These are phyloP conservation scores for Polytolypa hystricis DNA, from an alignment of 2,329 filamentous ascomycete species.

Conservation along the genomic window DNA sequence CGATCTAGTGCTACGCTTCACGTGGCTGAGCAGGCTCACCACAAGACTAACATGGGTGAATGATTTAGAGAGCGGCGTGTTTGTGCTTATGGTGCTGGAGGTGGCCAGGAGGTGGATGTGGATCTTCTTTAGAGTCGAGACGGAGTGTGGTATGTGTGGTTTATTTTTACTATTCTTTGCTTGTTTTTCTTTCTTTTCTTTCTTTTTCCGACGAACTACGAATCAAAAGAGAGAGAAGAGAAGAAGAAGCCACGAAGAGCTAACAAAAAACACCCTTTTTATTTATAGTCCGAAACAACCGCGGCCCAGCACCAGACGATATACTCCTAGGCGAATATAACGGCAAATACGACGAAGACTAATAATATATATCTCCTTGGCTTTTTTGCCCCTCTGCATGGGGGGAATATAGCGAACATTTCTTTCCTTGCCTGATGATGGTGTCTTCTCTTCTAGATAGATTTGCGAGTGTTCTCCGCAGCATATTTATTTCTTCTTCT, in stretches of 20 bases:
- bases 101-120: conserved; percentile 86
- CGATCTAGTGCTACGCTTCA: conserved; percentile 74
- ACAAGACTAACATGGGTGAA: conserved; percentile 72
- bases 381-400: too few relatives aligned
- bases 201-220: not conserved
- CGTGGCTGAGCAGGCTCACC: conserved; percentile 82
- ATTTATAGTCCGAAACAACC: conserved; percentile 41
- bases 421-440: too few relatives aligned
- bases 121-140: conserved; percentile 93
- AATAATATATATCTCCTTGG: too few relatives aligned
- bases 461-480: too few relatives aligned
- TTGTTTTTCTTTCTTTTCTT: conserved; percentile 16
- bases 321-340: conserved; percentile 64
- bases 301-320: conserved; percentile 51
- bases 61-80: conserved; percentile 81
- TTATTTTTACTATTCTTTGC: conserved; percentile 7
- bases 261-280: too few relatives aligned
- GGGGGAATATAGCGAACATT: too few relatives aligned
- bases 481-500: too few relatives aligned
- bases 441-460: too few relatives aligned
- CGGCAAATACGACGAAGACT: conserved; percentile 54
- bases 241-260: too few relatives aligned
- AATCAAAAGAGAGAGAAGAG: too few relatives aligned
- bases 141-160: conserved; percentile 60
- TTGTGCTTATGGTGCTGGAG: conserved; percentile 76